Percentiles rank a stretch among this genome's conserved stretches.
Conservation (phyloP, 257 asterid genomes). For the Scutellaria barbata region DNA sequence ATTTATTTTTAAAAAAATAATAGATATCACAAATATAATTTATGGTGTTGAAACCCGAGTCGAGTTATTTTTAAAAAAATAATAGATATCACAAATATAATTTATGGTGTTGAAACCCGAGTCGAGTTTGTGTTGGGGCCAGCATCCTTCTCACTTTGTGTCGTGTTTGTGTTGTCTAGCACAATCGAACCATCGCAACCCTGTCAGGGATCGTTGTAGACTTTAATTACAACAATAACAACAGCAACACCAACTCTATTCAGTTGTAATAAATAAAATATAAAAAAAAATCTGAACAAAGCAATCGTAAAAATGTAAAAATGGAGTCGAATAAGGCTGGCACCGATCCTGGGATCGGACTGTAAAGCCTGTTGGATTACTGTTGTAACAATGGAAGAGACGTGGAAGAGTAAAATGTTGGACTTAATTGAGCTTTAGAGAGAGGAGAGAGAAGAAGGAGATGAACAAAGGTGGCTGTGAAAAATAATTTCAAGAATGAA, state of each 20-base stretch:
- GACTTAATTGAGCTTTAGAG: conserved; percentile 51
- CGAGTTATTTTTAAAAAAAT: too few species aligned
- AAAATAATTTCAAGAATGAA: too few species aligned
- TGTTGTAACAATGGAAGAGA: conserved; percentile 56
- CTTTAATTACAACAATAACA: neutral
- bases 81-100: too few species aligned
- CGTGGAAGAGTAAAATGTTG: conserved; percentile 56
- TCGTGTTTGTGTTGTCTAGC: conserved; percentile 49
- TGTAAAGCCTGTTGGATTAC: conserved; percentile 56
- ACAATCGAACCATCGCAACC: conserved; percentile 73
- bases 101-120: too few species aligned
- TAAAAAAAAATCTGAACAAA: conserved; percentile 53
- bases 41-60: too few species aligned
- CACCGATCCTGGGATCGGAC: conserved; percentile 63
- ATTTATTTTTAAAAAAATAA: too few species aligned
- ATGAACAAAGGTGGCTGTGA: neutral
- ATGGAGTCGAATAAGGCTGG: conserved; percentile 65
- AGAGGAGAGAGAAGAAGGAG: conserved; percentile 17
- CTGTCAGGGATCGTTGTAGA: conserved; percentile 28
- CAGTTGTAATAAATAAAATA: too few species aligned
- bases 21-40: too few species aligned
- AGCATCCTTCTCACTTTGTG: conserved; percentile 62
- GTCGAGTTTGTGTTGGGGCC: conserved; percentile 56
- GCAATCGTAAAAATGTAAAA: conserved; percentile 71
- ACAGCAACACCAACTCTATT: neutral